These are phyloP conservation scores for Xanthoparmelia taractica DNA, from an alignment of 495 filamentous ascomycete species.

Conservation along the genomic window DNA sequence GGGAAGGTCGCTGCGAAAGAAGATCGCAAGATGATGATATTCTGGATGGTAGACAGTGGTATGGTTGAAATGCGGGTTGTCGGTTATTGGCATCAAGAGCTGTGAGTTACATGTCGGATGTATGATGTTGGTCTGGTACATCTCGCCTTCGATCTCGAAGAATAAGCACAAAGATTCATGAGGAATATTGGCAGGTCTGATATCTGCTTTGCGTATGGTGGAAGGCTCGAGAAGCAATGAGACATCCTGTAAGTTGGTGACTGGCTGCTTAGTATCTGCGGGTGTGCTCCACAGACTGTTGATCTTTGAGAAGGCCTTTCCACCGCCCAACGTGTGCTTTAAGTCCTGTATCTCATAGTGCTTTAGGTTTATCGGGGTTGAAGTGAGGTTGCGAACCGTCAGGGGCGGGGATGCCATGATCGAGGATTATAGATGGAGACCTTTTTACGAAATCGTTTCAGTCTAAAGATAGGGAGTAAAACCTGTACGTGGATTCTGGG, in stretches of 20 bases:
- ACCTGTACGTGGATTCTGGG: background rate
- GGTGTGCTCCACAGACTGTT: constrained; percentile 35
- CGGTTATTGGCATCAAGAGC: constrained; percentile 46
- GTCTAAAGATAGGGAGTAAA: background rate
- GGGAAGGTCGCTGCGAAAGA: constrained; percentile 60
- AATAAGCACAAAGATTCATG: constrained; percentile 54
- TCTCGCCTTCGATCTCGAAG: constrained; percentile 53
- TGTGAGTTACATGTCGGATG: constrained; percentile 48
- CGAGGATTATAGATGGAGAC: background rate
- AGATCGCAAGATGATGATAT: constrained; percentile 62
- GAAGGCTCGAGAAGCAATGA: constrained; percentile 53
- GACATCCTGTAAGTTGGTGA: constrained; percentile 51
- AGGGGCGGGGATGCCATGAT: constrained; percentile 35
- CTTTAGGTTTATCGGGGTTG: constrained; percentile 64
- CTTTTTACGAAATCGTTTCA: background rate
- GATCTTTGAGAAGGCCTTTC: constrained; percentile 39
- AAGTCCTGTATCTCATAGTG: constrained; percentile 51
- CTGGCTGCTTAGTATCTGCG: constrained; percentile 28
- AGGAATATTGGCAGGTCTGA: constrained; percentile 39
- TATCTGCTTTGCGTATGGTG: constrained; percentile 46
- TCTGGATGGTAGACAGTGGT: constrained; percentile 64
- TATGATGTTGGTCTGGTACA: constrained; percentile 55
- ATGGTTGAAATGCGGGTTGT: constrained; percentile 53
- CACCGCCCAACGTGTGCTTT: constrained; percentile 21
- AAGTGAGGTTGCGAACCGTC: constrained; percentile 82